Evolutionary conservation across 2,329 filamentous ascomycete genomes (phyloP).

Genomic region (Hypoxylon sp.): DNA sequence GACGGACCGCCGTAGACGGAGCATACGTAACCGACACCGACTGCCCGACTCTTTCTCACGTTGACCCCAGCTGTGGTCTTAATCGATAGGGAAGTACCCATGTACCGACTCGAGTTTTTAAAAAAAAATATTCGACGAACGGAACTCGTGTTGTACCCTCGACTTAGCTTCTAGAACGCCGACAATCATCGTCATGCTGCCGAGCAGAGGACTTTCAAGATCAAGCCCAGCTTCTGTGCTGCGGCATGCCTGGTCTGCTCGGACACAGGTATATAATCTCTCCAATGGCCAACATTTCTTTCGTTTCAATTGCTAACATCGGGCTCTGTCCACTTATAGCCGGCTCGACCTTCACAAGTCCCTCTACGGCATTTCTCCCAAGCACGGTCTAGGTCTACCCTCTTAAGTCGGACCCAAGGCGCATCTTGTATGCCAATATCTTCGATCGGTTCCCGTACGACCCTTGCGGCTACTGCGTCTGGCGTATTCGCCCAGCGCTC

Average conservation of each 20-base stretch:
- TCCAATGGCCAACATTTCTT: constrained; percentile 11
- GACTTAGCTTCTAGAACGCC: constrained; percentile 25
- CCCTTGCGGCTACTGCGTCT: constrained; percentile 37
- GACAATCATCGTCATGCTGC: constrained; percentile 63
- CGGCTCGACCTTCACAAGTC: constrained; percentile 35
- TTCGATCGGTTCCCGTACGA: constrained; percentile 35
- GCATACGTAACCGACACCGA: constrained; percentile 1
- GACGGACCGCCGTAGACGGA: background rate
- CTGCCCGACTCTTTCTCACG: background rate
- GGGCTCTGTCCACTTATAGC: constrained; percentile 40
- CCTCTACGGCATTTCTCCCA: constrained; percentile 49
- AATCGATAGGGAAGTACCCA: constrained; percentile 25
- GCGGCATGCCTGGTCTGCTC: constrained; percentile 50
- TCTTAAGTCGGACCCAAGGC: constrained; percentile 35
- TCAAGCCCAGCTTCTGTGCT: constrained; percentile 61
- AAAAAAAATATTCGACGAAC: constrained; percentile 22
- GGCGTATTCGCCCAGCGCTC: constrained; percentile 51
- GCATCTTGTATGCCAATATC: constrained; percentile 40
- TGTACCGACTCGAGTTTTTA: constrained; percentile 10
- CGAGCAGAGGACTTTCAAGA: constrained; percentile 67
- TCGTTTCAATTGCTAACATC: constrained; percentile 22
- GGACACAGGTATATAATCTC: constrained; percentile 51
- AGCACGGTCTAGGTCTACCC: constrained; percentile 37
- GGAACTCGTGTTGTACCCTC: constrained; percentile 22
- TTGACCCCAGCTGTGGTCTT: background rate